Base-by-base conservation (phyloP, 75 land plant species). In the Gnetum montanum region DNA sequence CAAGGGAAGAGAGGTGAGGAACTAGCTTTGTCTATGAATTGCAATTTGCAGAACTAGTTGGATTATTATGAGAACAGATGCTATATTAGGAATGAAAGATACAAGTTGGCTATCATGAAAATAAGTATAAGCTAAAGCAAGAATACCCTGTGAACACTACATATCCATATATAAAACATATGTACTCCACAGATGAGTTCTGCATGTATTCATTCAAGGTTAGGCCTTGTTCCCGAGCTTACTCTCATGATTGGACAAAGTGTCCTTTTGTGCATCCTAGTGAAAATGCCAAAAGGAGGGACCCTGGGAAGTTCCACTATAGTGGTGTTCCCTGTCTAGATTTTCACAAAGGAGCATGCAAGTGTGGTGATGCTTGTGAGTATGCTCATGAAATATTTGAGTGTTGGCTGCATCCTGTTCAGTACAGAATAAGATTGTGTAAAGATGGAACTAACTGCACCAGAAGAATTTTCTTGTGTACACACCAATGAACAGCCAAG, bases 251-350 rank as follows among this genome's bases (percentile, higher is more conserved):
- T 58, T 86, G 90, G 90, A 86, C 90, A 0, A 86, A 86, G 62
- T 86, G 90, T 65, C 90, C 90, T 8, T 86, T 86, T 58, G 90
- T 75, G 31, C 90, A 86, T 43, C 90, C 90, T 8, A 82, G 90
- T 31, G 90, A 86, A 71, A 86, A 86, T 37, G 90, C 90, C 0
- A 50, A 82, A 44, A 36, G 90, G 18, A 68, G 90, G 13, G 88
- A 84, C 52, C 90, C 90, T 10, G 28, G 79, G 47, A 78, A 76
- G 64, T 78, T 69, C 43, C 70, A 69, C 27, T 86, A 86, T 66
- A 86, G 82, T 67, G 81, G 90, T 44, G 90, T 86, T 2, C 90
- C 90, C 0, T 85, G 89, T 65, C 89, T 86, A 4, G 91, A 86
- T 46, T 86, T 86, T 49, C 60, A 79, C 29, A 86, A 86, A 62